Evolutionary conservation across 257 asterid genomes (phyloP), one percentile per base, ranked within the genome.

Genomic region (Solanum megistacrolobum): DNA sequence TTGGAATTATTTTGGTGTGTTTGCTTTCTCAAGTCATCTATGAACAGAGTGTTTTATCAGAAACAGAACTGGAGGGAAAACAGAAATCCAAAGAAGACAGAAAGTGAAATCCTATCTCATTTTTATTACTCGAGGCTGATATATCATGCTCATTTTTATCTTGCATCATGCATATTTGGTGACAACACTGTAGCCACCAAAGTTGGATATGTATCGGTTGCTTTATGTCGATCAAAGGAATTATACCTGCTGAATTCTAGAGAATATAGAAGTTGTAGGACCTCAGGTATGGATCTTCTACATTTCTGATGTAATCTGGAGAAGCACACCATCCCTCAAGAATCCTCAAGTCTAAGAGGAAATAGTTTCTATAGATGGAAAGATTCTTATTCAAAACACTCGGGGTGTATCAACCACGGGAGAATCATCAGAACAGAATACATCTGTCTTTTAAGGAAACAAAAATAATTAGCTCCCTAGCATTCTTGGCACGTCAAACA

Each of bases 1-100:
- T 96, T n/a, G 98, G 93, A 83, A 94, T 90, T 65, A 90, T 97
- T 90, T 91, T 97, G 88, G 94, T 94, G 29, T 96, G 99, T 81
- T 92, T 97, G 93, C 27, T 94, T 87, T 89, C 97, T 71, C 99
- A 97, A 89, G 78, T 96, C 88, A 32, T 93, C 89, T 95, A 96
- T 41, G 97, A 96, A 90, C 98, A 96, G 84, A 93, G 90, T 84
- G 66, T 94, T 88, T 73, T 92, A 55, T 93, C 94, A 86, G 93
- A 92, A 83, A 84, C 90, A 35, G 91, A 89, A 34, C 86, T 81
- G 82, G 84, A 72, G n/a, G 90, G 92, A 76, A 83, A 91, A 88
- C 87, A 91, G 87, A 91, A 89, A 75, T 89, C 82, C 23, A 88
- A 87, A 68, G 93, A 90, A 87, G 90, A 88, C 71, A 87, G 39